Percentiles rank a stretch among this genome's conserved stretches.
Conservation (phyloP, 2,329 filamentous ascomycete species). For the Diaporthe amygdali region DNA sequence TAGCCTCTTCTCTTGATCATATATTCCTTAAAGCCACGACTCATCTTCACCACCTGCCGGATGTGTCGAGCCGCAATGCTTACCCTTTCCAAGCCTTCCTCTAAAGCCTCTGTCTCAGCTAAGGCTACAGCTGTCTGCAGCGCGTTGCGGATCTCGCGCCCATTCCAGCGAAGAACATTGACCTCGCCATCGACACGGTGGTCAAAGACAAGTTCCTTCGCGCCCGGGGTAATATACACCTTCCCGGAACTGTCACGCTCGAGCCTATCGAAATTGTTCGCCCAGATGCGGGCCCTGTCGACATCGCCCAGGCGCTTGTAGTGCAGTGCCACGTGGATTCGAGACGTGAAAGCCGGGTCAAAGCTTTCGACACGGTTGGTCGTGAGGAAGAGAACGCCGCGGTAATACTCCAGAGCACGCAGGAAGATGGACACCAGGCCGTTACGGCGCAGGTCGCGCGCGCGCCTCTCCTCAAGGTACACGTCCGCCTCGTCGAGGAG, state of each 20-base stretch:
- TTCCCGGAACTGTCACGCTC: slow-evolving; percentile 44
- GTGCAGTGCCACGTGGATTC: slow-evolving; percentile 55
- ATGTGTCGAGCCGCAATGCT: slow-evolving; percentile 41
- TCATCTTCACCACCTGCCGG: slow-evolving; percentile 43
- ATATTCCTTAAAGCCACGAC: slow-evolving; percentile 43
- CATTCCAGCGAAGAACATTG: slow-evolving; percentile 45
- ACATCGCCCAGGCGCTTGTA: slow-evolving; percentile 46
- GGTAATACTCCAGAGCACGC: slow-evolving; percentile 57
- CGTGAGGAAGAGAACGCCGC: slow-evolving; percentile 55
- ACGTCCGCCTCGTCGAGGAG: slow-evolving; percentile 66
- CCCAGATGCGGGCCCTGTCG: slow-evolving; percentile 51
- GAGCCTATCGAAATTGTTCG: slow-evolving; percentile 50
- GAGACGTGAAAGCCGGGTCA: slow-evolving; percentile 53
- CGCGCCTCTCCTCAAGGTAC: slow-evolving; percentile 58
- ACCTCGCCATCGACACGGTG: slow-evolving; percentile 41
- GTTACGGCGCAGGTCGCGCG: slow-evolving; percentile 50
- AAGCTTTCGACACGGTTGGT: slow-evolving; percentile 55
- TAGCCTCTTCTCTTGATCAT: slow-evolving; percentile 27
- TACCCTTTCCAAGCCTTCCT: slow-evolving; percentile 37
- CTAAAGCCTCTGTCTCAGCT: slow-evolving; percentile 47
- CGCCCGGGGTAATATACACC: slow-evolving; percentile 42
- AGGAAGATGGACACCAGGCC: slow-evolving; percentile 54
- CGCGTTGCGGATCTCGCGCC: slow-evolving; percentile 41
- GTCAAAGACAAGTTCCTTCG: slow-evolving; percentile 42
- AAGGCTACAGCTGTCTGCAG: slow-evolving; percentile 50